A percentile compares a stretch with the other conserved stretches of the same genome.
These are phyloP conservation scores for Aquilaria malaccensis DNA, from an alignment of 345 rosid species.

Conservation along the genomic window DNA sequence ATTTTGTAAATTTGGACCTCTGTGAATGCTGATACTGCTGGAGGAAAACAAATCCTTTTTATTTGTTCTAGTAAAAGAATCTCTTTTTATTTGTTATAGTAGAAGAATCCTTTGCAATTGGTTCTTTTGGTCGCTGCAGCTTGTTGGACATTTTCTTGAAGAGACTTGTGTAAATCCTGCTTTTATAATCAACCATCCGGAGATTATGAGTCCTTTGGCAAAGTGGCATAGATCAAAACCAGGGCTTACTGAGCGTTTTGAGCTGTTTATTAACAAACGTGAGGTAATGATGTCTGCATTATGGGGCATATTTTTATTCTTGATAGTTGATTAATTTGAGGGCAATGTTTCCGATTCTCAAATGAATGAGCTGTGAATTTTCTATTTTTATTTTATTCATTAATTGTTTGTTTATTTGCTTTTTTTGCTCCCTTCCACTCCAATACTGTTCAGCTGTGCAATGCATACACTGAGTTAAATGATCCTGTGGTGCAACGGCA, in stretches of 20 bases:
- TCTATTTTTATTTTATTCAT: slow-evolving; percentile 4
- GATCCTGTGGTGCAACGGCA: slow-evolving; percentile 96
- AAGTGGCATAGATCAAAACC: slow-evolving; percentile 74
- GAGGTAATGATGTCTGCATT: slow-evolving; percentile 37
- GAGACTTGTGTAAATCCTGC: slow-evolving; percentile 88
- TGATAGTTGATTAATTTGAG: too few relatives aligned
- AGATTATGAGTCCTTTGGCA: slow-evolving; percentile 87
- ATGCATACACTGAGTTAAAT: slow-evolving; percentile 95
- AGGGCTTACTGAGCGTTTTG: slow-evolving; percentile 88
- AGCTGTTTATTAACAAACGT: slow-evolving; percentile 82
- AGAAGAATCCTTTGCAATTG: too few relatives aligned
- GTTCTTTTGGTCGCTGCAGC: slow-evolving; percentile 32
- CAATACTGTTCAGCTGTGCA: slow-evolving; percentile 47
- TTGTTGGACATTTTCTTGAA: slow-evolving; percentile 94
- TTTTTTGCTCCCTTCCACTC: neutral
- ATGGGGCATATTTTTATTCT: too few relatives aligned
- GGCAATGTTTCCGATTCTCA: neutral
- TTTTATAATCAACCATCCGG: slow-evolving; percentile 88
- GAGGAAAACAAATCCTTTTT: neutral
- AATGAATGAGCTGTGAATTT: neutral
- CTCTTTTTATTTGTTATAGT: too few relatives aligned
- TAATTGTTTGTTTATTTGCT: slow-evolving; percentile 2
- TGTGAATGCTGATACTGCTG: neutral
- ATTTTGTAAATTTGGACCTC: neutral
- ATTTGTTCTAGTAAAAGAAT: too few relatives aligned